Evolutionary conservation across 441 rosid species (phyloP), one percentile per base, ranked within the genome.

Genomic region (Melastoma candidum): DNA sequence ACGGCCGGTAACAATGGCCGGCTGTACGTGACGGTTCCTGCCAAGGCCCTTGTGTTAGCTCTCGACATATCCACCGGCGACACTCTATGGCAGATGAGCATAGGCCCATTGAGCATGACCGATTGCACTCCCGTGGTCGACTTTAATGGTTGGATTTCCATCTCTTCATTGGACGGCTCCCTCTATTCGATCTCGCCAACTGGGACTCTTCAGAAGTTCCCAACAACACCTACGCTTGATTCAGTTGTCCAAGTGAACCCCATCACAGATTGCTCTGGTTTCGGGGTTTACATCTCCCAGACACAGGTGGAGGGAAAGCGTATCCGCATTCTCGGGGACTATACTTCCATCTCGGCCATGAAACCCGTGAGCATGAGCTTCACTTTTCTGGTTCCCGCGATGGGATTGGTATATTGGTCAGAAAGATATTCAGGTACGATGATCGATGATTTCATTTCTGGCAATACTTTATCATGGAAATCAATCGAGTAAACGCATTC

Each of bases 91-190:
- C 81, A 80, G 68, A 70, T 54, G 50, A 69, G 62, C 3, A 53
- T 85, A 7, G 98, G 98, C 41, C 96, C 90, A 22, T 58, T 85
- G 44, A 67, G 79, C 36, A 47, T 71, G 9, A 61, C 74, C 25
- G 77, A 74, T 46, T 67, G 57, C 54, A 62, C 59, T 12, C 83
- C 84, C 5, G 71, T 77, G 14, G 76, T 83, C 53, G 94, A 87
- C 74, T 71, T 82, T 24, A 76, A 82, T 61, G 94, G 96, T 47
- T 88, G 86, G 86, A 60, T 84, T 54, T 83, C 98, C 6, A 64
- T 88, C 48, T 90, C 89, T 66, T 88, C 98, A 3, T 63, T 88
- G 63, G 96, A 92, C 60, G 97, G 96, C 47, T 72, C 73, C 54
- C 64, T 92, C 14, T 88, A 92, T 68, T 82, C 81, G 9, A 71